A percentile compares a stretch with the other conserved stretches of the same genome.
phyloP scores from a whole-genome alignment of 345 rosid genomes.

The Murraya paniculata region DNA sequence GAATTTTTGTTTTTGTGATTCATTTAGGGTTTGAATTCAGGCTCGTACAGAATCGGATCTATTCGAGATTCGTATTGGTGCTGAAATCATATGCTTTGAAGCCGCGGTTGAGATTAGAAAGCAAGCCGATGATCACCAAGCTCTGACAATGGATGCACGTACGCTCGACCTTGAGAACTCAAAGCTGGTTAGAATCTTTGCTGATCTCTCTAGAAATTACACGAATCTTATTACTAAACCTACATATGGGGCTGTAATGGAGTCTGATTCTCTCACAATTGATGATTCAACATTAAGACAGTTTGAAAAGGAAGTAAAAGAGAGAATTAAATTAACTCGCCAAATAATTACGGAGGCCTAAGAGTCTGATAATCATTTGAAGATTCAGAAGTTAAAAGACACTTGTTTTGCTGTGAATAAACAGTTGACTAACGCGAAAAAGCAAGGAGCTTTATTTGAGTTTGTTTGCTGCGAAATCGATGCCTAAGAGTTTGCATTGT shows the following conservation, averaged over 20 bases:
- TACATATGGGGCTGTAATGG: constrained; percentile 47
- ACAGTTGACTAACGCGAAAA: constrained; percentile 82
- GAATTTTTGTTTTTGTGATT: too few species aligned
- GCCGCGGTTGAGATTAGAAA: constrained; percentile 83
- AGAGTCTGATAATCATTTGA: constrained; percentile 89
- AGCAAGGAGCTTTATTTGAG: constrained; percentile 91
- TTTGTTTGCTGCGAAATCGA: constrained; percentile 87
- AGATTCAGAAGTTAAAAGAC: constrained; percentile 92
- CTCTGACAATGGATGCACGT: constrained; percentile 58
- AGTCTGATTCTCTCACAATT: constrained; percentile 55
- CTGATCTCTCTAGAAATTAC: constrained; percentile 79
- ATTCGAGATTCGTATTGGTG: constrained; percentile 65
- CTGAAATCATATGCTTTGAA: constrained; percentile 79
- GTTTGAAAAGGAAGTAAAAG: constrained; percentile 92
- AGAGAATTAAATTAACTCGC: constrained; percentile 79
- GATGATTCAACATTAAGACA: constrained; percentile 64
- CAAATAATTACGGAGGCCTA: constrained; percentile 83
- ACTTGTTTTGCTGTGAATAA: constrained; percentile 82
- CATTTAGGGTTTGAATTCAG: constrained; percentile 46
- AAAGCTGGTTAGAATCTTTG: constrained; percentile 77
- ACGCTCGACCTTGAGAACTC: constrained; percentile 94
- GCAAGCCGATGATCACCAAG: constrained; percentile 92
- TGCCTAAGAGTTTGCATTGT: constrained; percentile 90
- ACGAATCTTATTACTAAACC: constrained; percentile 75
- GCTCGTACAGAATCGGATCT: too few species aligned